Conservation (phyloP, 2,329 filamentous ascomycete genomes). For the Ceratocystis variospora region DNA sequence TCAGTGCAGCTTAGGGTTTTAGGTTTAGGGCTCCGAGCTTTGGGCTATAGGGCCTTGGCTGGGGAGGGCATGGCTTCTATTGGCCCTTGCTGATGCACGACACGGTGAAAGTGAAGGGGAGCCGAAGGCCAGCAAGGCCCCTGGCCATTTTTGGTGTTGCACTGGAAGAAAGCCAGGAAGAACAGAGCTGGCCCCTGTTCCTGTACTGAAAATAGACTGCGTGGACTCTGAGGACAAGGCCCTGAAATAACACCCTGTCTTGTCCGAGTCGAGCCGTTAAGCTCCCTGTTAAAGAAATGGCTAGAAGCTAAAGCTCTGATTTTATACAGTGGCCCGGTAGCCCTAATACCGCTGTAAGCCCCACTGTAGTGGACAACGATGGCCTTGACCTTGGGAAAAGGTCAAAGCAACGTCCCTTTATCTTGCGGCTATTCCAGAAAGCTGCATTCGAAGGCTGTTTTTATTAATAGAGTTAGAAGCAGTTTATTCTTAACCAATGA, state of each 20-base stretch:
- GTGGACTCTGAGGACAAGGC: not conserved
- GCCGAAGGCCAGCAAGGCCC: no score
- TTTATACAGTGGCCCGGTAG: not conserved
- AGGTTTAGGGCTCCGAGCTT: no score
- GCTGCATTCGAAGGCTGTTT: not conserved
- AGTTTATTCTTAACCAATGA: not conserved
- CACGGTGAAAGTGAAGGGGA: no score
- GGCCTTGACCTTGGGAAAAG: not conserved
- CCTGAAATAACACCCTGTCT: slow-evolving; percentile 17
- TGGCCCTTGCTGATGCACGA: no score
- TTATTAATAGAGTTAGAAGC: not conserved
- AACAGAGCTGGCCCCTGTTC: not conserved
- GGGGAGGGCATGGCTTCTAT: no score
- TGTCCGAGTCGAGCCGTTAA: not conserved
- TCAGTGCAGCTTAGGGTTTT: no score
- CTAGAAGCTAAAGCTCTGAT: no score
- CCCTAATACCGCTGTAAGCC: not conserved
- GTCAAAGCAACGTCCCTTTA: not conserved
- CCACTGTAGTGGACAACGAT: not conserved
- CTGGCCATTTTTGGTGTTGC: no score
- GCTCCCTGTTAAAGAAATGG: no score
- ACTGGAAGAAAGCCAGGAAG: no score
- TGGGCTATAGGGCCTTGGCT: no score
- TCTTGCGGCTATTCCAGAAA: not conserved
- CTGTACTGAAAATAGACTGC: not conserved